phyloP scores from a whole-genome alignment of 2,329 filamentous ascomycete species.

The Cercospora berteroae region DNA sequence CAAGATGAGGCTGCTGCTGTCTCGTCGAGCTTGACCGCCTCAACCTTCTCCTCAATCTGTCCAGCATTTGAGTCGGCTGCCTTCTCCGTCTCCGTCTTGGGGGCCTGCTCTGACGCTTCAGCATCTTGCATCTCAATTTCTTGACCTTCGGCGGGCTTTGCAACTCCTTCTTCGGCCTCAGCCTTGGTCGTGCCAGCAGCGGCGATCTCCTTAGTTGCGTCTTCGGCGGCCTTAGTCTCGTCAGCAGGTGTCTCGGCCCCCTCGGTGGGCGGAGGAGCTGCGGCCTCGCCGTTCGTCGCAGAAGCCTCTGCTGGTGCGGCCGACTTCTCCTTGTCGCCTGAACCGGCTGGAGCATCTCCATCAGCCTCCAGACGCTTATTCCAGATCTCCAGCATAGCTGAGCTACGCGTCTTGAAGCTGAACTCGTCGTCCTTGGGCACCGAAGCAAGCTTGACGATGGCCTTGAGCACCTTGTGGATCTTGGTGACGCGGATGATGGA shows the following conservation, averaged over 20 bases:
- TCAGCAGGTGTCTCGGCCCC: slow-evolving; percentile 15
- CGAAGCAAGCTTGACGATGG: slow-evolving; percentile 78
- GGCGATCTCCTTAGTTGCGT: slow-evolving; percentile 17
- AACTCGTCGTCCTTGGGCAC: slow-evolving; percentile 89
- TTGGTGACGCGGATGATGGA: slow-evolving; percentile 88
- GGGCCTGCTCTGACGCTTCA: slow-evolving; percentile 27
- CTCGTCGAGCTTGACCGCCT: slow-evolving; percentile 13
- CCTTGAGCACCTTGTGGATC: slow-evolving; percentile 98
- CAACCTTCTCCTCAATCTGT: slow-evolving; percentile 22
- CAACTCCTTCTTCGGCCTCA: slow-evolving; percentile 17
- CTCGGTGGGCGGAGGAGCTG: slow-evolving; percentile 28
- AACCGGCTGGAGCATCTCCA: slow-evolving; percentile 38
- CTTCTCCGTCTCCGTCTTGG: slow-evolving; percentile 25
- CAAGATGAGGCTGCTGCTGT: neutral
- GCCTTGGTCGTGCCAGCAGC: slow-evolving; percentile 10
- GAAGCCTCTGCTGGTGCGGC: slow-evolving; percentile 24
- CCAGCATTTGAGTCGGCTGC: slow-evolving; percentile 26
- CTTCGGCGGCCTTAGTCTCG: slow-evolving; percentile 35
- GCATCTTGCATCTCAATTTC: slow-evolving; percentile 29
- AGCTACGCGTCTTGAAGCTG: slow-evolving; percentile 81
- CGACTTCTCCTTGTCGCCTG: slow-evolving; percentile 34
- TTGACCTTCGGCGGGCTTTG: slow-evolving; percentile 21
- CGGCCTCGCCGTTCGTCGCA: slow-evolving; percentile 22
- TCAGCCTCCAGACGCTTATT: slow-evolving; percentile 65
- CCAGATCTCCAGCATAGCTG: slow-evolving; percentile 81